phyloP scores from a whole-genome alignment of 208 protist genomes.

The Acanthamoeba sp. region DNA sequence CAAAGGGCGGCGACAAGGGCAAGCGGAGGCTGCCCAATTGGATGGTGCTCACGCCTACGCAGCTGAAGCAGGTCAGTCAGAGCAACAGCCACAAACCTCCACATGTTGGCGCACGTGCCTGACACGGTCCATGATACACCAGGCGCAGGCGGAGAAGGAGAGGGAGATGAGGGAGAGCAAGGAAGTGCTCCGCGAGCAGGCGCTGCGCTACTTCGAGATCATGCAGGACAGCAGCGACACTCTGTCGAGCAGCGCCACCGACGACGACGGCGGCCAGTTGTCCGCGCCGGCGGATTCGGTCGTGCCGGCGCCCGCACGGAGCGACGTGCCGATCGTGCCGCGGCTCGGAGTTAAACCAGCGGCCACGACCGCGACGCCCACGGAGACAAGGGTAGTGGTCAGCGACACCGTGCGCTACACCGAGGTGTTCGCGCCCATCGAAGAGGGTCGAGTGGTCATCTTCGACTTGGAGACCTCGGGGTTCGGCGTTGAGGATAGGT shows the following conservation, averaged over 20 bases:
- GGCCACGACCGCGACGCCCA: no score
- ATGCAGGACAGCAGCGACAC: neutral
- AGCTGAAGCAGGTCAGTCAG: neutral
- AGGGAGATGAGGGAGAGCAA: neutral
- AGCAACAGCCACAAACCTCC: no score
- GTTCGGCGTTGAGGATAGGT: conserved; percentile 65
- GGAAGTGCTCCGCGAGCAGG: neutral
- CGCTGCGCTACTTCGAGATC: neutral
- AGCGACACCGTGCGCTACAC: conserved; percentile 24
- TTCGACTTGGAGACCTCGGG: conserved; percentile 83
- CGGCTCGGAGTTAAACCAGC: no score
- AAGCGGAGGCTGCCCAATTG: neutral
- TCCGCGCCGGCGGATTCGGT: no score
- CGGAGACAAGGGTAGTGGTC: neutral
- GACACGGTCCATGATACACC: no score
- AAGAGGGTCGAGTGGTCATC: conserved; percentile 73
- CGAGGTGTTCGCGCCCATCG: conserved; percentile 71
- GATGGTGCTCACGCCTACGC: neutral
- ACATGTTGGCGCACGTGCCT: no score
- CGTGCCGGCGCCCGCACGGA: no score
- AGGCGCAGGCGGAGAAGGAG: conserved; percentile 3
- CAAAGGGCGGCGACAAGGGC: neutral
- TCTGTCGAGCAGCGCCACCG: neutral
- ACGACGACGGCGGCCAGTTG: neutral
- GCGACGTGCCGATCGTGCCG: neutral